Percentiles rank a stretch among this genome's conserved stretches.
Evolutionary conservation across 805 yeast species (phyloP).

Genomic region (Yamadazyma akitaensis): DNA sequence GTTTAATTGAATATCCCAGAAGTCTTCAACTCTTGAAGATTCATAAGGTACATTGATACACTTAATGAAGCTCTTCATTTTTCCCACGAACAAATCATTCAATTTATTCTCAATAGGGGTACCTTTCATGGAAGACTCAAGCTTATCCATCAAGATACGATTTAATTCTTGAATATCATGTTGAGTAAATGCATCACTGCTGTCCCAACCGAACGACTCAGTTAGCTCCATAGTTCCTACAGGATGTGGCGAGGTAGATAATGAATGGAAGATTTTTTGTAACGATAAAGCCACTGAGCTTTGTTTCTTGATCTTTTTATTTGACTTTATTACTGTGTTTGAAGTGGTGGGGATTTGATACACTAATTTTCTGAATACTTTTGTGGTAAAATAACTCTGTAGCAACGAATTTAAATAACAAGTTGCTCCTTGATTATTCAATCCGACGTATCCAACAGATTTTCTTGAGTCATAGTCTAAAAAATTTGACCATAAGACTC

Average conservation of each 20-base stretch:
- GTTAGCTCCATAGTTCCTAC: constrained; percentile 86
- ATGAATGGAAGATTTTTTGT: constrained; percentile 80
- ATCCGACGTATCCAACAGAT: constrained; percentile 87
- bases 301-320: constrained; percentile 15
- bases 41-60: constrained; percentile 93
- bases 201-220: constrained; percentile 95
- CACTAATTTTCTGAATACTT: constrained; percentile 76
- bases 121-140: constrained; percentile 89
- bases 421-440: constrained; percentile 96
- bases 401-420: constrained; percentile 91
- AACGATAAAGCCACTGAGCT: constrained; percentile 75
- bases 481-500: constrained; percentile 91
- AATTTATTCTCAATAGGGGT: constrained; percentile 58
- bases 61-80: constrained; percentile 91
- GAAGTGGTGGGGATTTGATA: constrained; percentile 80
- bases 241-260: constrained; percentile 70
- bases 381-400: constrained; percentile 87
- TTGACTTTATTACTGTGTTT: constrained; percentile 23
- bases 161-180: constrained; percentile 97
- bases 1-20: constrained; percentile 96
- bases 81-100: constrained; percentile 87
- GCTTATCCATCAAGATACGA: constrained; percentile 89
- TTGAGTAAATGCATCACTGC: constrained; percentile 92
- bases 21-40: constrained; percentile 87
- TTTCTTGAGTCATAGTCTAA: constrained; percentile 80